These are phyloP conservation scores for Incumbomyces delicatus DNA, from an alignment of 2,329 filamentous ascomycete species.

Conservation along the genomic window DNA sequence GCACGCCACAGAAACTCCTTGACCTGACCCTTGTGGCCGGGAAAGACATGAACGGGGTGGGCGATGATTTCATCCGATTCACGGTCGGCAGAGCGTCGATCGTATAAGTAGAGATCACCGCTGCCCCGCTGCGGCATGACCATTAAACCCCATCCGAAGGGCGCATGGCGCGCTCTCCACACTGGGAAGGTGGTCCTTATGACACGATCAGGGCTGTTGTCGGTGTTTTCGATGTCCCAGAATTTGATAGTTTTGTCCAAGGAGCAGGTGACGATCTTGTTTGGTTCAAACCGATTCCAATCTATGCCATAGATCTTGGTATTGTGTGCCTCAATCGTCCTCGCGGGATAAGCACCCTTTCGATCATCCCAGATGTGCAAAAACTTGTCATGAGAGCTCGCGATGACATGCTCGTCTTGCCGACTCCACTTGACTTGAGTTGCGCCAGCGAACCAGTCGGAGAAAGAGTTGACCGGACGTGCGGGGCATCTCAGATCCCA, in stretches of 20 bases:
- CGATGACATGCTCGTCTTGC: conserved; percentile 74
- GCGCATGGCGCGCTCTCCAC: conserved; percentile 83
- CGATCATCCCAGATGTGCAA: conserved; percentile 86
- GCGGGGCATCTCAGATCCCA: conserved; percentile 75
- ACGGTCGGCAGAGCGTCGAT: conserved; percentile 38
- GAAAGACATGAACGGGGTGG: conserved; percentile 42
- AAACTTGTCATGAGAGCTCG: conserved; percentile 81
- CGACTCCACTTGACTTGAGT: conserved; percentile 94
- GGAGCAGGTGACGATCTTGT: conserved; percentile 74
- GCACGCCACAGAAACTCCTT: conserved; percentile 89
- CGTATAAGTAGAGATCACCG: conserved; percentile 75
- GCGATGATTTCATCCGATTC: conserved; percentile 25
- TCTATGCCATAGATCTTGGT: conserved; percentile 95
- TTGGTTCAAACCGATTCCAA: conserved; percentile 72
- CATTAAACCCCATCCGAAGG: conserved; percentile 74
- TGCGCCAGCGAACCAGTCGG: conserved; percentile 86
- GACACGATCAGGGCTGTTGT: conserved; percentile 60
- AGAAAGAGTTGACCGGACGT: conserved; percentile 69
- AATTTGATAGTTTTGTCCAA: conserved; percentile 88
- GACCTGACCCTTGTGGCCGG: conserved; percentile 53
- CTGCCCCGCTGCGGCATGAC: conserved; percentile 90
- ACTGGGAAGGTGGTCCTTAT: conserved; percentile 78
- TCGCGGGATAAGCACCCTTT: conserved; percentile 65
- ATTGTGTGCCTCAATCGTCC: conserved; percentile 75
- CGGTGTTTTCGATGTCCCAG: conserved; percentile 66